Percentiles rank a stretch among this genome's conserved stretches.
Conservation (phyloP, 2,329 filamentous ascomycete species). For the Bretziella fagacearum region DNA sequence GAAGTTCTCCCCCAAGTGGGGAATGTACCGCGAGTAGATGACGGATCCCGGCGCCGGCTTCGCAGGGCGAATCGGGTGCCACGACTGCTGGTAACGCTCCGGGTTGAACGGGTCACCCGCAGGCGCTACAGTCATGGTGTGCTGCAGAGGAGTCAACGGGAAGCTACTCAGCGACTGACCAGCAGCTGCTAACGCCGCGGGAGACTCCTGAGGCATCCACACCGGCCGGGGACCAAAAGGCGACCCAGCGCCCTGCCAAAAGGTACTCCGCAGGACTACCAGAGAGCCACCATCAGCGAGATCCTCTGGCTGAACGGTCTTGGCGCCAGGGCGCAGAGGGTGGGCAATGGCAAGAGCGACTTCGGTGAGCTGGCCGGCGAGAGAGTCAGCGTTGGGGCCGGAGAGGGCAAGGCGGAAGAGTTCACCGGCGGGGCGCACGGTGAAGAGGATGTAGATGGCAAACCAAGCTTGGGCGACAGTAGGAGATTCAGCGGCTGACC, state of each 20-base stretch:
- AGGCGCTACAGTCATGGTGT: constrained; percentile 26
- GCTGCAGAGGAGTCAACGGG: constrained; percentile 32
- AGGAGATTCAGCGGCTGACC: constrained; percentile 27
- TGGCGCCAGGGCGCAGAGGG: constrained; percentile 24
- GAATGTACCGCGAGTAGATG: constrained; percentile 64
- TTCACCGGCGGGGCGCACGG: constrained; percentile 31
- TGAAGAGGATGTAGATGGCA: constrained; percentile 35
- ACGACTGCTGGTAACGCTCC: constrained; percentile 33
- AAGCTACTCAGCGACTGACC: constrained; percentile 27
- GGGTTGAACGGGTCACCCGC: constrained; percentile 27
- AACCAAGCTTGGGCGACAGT: constrained; percentile 36
- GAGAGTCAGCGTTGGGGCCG: constrained; percentile 23
- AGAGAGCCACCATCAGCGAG: constrained; percentile 20
- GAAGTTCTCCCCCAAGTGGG: constrained; percentile 58
- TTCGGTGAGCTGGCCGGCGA: constrained; percentile 27
- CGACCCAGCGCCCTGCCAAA: constrained; percentile 55
- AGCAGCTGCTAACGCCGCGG: constrained; percentile 21
- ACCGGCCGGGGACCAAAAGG: constrained; percentile 47
- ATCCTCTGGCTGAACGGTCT: constrained; percentile 16
- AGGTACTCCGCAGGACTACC: constrained; percentile 34
- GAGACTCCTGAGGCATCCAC: constrained; percentile 36
- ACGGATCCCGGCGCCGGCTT: constrained; percentile 55
- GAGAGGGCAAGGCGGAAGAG: constrained; percentile 30
- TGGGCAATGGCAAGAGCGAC: constrained; percentile 34
- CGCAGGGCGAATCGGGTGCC: constrained; percentile 52